Conservation (phyloP, 2,329 filamentous ascomycete species). For the Fusarium cicatricum region DNA sequence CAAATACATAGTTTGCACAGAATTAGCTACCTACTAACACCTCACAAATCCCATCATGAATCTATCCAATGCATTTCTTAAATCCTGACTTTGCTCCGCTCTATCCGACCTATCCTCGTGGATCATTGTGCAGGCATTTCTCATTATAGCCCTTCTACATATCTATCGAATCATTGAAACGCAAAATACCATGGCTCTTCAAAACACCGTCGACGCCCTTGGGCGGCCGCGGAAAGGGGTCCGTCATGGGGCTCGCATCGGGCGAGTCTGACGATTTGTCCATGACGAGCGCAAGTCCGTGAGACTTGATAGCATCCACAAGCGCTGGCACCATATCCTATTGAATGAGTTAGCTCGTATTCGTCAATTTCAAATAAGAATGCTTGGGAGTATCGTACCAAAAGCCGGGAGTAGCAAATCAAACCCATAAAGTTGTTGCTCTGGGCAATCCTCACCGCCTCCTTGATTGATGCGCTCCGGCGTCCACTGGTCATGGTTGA, state of each 20-base stretch:
- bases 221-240: slow-evolving; percentile 69
- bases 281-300: slow-evolving; percentile 89
- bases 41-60: not conserved
- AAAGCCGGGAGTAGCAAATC: slow-evolving; percentile 84
- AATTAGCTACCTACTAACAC: slow-evolving; percentile 1
- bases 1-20: not conserved
- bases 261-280: slow-evolving; percentile 75
- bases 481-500: slow-evolving; percentile 67
- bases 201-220: slow-evolving; percentile 89
- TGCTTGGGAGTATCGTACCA: slow-evolving; percentile 65
- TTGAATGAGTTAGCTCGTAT: not conserved
- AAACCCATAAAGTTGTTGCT: slow-evolving; percentile 99
- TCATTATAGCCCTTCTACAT: slow-evolving; percentile 53
- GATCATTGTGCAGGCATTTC: slow-evolving; percentile 29
- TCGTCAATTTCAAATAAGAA: not conserved
- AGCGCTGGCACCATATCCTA: slow-evolving; percentile 93
- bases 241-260: slow-evolving; percentile 50
- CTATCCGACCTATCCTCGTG: slow-evolving; percentile 25
- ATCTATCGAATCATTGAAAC: slow-evolving; percentile 93
- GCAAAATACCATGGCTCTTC: slow-evolving; percentile 84
- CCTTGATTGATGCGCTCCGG: slow-evolving; percentile 87
- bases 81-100: slow-evolving; percentile 13
- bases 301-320: slow-evolving; percentile 91
- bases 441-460: slow-evolving; percentile 90
- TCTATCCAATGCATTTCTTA: slow-evolving; percentile 17